These are phyloP conservation scores for Pachyrhizus erosus DNA, from an alignment of 306 rosid genomes.

Conservation along the genomic window DNA sequence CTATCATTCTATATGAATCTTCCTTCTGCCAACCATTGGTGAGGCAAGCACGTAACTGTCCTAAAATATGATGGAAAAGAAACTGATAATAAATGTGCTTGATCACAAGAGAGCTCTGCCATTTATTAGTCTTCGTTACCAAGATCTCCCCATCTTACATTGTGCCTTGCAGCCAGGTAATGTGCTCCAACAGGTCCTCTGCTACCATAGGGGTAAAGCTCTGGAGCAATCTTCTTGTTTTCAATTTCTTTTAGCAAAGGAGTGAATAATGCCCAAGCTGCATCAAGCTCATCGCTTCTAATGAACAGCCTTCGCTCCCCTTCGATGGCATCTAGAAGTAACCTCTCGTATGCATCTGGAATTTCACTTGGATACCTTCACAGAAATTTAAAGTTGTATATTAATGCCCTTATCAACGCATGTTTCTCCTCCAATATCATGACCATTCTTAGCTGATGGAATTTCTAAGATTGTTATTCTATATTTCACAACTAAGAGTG, in stretches of 20 bases:
- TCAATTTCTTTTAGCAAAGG: slow-evolving; percentile 93
- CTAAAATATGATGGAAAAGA: not conserved
- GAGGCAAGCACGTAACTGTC: not conserved
- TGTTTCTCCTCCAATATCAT: not conserved
- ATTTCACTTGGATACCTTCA: slow-evolving; percentile 87
- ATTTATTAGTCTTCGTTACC: slow-evolving; percentile 55
- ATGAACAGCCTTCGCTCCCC: slow-evolving; percentile 93
- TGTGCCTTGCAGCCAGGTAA: slow-evolving; percentile 89
- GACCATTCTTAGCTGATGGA: not conserved
- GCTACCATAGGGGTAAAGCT: slow-evolving; percentile 94
- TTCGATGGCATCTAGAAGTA: slow-evolving; percentile 91
- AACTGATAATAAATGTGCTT: slow-evolving; percentile 16
- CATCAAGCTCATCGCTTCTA: slow-evolving; percentile 96
- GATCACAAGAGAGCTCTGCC: slow-evolving; percentile 18
- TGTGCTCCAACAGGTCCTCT: slow-evolving; percentile 97
- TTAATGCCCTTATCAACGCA: slow-evolving; percentile 1
- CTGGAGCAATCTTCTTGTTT: slow-evolving; percentile 83
- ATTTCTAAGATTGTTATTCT: not conserved
- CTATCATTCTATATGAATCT: slow-evolving; percentile 16
- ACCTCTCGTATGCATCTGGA: slow-evolving; percentile 96
- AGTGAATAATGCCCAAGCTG: slow-evolving; percentile 93
- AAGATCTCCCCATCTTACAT: slow-evolving; percentile 93
- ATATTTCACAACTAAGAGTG: slow-evolving; percentile 18
- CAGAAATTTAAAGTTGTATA: slow-evolving; percentile 31
- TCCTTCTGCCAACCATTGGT: not conserved